Percentiles rank a stretch among this genome's conserved stretches.
Conservation (phyloP, 805 yeast species). For the Saturnispora gosingensis region DNA sequence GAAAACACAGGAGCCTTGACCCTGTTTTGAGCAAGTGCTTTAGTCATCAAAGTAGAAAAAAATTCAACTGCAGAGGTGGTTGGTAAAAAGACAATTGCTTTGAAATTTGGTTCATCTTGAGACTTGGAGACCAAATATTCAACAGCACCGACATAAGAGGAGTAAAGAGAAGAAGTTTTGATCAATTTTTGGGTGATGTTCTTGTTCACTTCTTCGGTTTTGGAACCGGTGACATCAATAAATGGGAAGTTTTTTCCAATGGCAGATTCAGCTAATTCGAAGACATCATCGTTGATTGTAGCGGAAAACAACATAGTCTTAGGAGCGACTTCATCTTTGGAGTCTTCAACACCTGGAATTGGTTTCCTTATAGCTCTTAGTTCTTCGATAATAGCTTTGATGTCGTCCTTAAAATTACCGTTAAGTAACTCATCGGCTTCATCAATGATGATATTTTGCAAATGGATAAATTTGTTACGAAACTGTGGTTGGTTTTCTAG, state of each 20-base stretch:
- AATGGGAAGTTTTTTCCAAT: constrained; percentile 45
- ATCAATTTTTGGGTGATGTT: constrained; percentile 62
- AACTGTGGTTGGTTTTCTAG: constrained; percentile 38
- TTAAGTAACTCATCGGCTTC: constrained; percentile 88
- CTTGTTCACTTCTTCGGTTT: constrained; percentile 52
- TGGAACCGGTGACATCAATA: constrained; percentile 67
- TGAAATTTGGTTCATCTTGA: constrained; percentile 36
- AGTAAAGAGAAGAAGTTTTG: constrained; percentile 43
- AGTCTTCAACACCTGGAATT: constrained; percentile 9
- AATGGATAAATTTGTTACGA: constrained; percentile 37
- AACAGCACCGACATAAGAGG: constrained; percentile 48
- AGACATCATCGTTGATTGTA: constrained; percentile 65
- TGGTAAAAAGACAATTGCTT: constrained; percentile 77
- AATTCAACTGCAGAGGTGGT: constrained; percentile 63
- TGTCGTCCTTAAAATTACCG: constrained; percentile 64
- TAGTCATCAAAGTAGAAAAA: constrained; percentile 34
- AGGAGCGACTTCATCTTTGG: constrained; percentile 26
- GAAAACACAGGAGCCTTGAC: constrained; percentile 13
- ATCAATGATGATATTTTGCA: constrained; percentile 67
- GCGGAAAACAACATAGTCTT: constrained; percentile 82
- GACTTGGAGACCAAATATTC: constrained; percentile 38
- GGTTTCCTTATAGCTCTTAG: constrained; percentile 24
- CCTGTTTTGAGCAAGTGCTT: constrained; percentile 13
- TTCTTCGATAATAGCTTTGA: constrained; percentile 45
- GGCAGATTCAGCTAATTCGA: constrained; percentile 50